Evolutionary conservation across 371 early-diverging fungal species (phyloP).

Genomic region (Mortierella sp.): DNA sequence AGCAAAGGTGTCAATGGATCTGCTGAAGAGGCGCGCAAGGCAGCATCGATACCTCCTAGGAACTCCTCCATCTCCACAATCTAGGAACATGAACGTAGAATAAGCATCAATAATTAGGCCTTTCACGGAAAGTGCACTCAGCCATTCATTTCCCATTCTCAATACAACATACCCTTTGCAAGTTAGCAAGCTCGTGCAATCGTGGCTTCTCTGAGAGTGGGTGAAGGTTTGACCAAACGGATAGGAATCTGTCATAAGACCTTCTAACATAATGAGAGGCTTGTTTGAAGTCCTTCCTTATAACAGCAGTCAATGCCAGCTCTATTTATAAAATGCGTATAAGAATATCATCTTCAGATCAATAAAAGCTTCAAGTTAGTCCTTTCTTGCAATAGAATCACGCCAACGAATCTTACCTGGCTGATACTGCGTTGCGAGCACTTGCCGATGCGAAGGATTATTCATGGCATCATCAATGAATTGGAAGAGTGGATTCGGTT

Average conservation of each 20-base stretch:
- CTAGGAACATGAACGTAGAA: conserved; percentile 45
- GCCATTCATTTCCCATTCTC: not conserved
- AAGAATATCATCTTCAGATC: not conserved
- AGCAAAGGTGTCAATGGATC: conserved; percentile 27
- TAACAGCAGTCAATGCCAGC: conserved; percentile 60
- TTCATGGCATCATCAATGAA: conserved; percentile 66
- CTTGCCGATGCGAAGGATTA: conserved; percentile 54
- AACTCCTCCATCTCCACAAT: conserved; percentile 76
- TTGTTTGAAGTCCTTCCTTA: conserved; percentile 64
- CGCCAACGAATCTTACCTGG: conserved; percentile 58
- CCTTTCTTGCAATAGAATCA: too few species aligned
- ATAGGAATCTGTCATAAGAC: conserved; percentile 66
- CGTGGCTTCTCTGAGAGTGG: conserved; percentile 67
- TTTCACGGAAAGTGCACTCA: not conserved
- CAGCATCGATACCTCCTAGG: conserved; percentile 55
- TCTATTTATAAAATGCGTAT: conserved; percentile 54
- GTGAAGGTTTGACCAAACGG: conserved; percentile 66
- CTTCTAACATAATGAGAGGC: conserved; percentile 64
- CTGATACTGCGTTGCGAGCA: conserved; percentile 59
- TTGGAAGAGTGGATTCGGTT: conserved; percentile 66
- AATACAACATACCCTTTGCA: conserved; percentile 66
- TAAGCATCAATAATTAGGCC: not conserved
- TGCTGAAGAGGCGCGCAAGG: conserved; percentile 36
- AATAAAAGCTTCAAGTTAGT: not conserved
- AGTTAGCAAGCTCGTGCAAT: conserved; percentile 57